These are phyloP conservation scores for Vinca minor DNA, from an alignment of 257 asterid species.

Conservation along the genomic window DNA sequence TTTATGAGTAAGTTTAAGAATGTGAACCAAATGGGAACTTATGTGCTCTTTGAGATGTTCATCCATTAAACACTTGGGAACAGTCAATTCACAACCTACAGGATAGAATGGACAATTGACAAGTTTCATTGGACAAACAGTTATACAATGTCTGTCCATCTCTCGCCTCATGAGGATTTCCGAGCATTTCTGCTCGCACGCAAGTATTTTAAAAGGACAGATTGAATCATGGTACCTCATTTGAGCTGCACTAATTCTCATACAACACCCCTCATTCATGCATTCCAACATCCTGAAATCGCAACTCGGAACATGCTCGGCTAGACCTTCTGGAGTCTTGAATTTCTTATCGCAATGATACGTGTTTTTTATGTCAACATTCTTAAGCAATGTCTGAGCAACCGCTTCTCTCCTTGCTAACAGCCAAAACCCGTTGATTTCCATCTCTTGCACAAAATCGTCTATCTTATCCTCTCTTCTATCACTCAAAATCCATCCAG, in stretches of 20 bases:
- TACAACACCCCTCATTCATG: slow-evolving; percentile 49
- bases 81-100: slow-evolving; percentile 44
- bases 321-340: slow-evolving; percentile 36
- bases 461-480: slow-evolving; percentile 64
- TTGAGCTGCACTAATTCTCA: slow-evolving; percentile 52
- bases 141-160: slow-evolving; percentile 72
- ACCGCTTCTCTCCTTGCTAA: slow-evolving; percentile 48
- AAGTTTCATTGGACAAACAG: slow-evolving; percentile 68
- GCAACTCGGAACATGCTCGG: slow-evolving; percentile 35
- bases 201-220: slow-evolving; percentile 61
- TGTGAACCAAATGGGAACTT: slow-evolving; percentile 35
- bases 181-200: slow-evolving; percentile 61
- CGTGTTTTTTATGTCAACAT: slow-evolving; percentile 44
- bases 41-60: slow-evolving; percentile 47
- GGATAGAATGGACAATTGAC: slow-evolving; percentile 56
- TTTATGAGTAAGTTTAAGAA: slow-evolving; percentile 40
- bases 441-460: slow-evolving; percentile 69
- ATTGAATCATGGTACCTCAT: slow-evolving; percentile 39
- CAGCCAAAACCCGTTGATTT: slow-evolving; percentile 66
- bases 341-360: slow-evolving; percentile 47
- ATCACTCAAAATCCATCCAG: slow-evolving; percentile 67
- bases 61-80: slow-evolving; percentile 40
- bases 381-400: slow-evolving; percentile 51
- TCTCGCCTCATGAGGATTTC: slow-evolving; percentile 55
- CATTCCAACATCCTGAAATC: slow-evolving; percentile 44